Percentiles rank a stretch among this genome's conserved stretches.
Evolutionary conservation across 768 basidiomycete genomes (phyloP).

Genomic region (Asterophora lycoperdoides): DNA sequence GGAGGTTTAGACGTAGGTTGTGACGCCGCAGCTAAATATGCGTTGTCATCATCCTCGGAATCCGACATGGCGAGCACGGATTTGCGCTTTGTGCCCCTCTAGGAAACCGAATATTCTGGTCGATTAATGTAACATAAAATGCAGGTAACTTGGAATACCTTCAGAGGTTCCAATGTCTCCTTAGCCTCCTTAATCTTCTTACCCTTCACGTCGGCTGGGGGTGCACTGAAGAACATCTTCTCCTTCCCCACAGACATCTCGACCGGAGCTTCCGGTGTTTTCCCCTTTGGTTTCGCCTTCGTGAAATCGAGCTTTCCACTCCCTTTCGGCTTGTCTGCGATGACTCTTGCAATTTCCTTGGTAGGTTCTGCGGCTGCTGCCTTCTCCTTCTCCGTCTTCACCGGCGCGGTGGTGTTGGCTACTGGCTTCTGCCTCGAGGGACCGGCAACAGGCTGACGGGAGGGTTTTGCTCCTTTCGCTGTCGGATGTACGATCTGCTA

Average conservation of each 20-base stretch:
- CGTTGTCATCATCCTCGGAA: constrained; percentile 19
- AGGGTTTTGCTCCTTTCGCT: constrained; percentile 16
- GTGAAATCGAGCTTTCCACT: constrained; percentile 19
- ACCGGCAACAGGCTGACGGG: constrained; percentile 39
- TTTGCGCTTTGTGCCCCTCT: constrained; percentile 45
- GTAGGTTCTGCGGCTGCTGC: constrained; percentile 6
- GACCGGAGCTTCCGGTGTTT: background rate
- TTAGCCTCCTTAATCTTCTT: constrained; percentile 17
- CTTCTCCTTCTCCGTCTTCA: constrained; percentile 7
- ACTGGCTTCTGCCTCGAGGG: constrained; percentile 29
- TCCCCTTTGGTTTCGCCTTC: constrained; percentile 21
- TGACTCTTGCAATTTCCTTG: constrained; percentile 8
- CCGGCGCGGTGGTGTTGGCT: background rate
- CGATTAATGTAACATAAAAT: background rate
- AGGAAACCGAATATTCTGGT: background rate
- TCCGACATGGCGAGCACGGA: constrained; percentile 29
- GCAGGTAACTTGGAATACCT: constrained; percentile 10
- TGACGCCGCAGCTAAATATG: constrained; percentile 3
- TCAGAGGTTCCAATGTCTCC: constrained; percentile 15
- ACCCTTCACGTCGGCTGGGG: constrained; percentile 1
- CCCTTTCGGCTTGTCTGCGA: constrained; percentile 12
- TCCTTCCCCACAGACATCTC: constrained; percentile 17
- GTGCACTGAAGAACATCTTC: constrained; percentile 6
- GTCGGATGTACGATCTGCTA: constrained; percentile 8
- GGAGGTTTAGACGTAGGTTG: constrained; percentile 6